Conservation (phyloP, 2,329 filamentous ascomycete species). For the Cladophialophora bantiana region DNA sequence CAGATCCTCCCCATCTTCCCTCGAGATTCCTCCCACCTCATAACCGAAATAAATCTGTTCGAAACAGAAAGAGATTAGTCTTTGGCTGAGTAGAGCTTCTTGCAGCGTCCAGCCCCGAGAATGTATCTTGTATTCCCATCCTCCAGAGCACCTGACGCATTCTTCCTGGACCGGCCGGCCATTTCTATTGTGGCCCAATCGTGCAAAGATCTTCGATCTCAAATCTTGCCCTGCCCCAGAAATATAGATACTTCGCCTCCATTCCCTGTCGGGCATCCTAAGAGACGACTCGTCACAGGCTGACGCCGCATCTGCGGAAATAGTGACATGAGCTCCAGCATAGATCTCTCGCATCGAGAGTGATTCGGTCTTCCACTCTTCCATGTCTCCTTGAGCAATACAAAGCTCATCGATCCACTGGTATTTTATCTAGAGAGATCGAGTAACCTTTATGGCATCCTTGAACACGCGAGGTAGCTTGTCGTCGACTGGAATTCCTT, state of each 20-base stretch:
- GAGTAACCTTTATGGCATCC: background rate
- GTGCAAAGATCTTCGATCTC: background rate
- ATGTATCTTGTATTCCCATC: background rate
- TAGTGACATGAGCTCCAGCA: background rate
- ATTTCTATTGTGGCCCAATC: background rate
- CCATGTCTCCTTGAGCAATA: background rate
- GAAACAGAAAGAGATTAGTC: background rate
- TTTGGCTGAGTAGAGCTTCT: background rate
- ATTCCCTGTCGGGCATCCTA: background rate
- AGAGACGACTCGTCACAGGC: background rate
- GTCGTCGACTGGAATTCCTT: background rate
- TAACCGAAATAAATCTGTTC: background rate
- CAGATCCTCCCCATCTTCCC: background rate
- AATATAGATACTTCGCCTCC: background rate
- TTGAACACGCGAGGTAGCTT: background rate
- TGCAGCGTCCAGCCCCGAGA: background rate
- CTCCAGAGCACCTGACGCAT: background rate
- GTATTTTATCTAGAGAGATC: background rate
- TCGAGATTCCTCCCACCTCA: background rate
- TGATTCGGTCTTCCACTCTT: constrained; percentile 3
- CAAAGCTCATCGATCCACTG: background rate
- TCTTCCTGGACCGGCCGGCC: background rate
- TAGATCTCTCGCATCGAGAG: background rate
- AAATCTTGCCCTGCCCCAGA: background rate
- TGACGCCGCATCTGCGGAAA: background rate